These are phyloP conservation scores for Cicer pinnatifidum DNA, from an alignment of 306 rosid species.

Conservation along the genomic window DNA sequence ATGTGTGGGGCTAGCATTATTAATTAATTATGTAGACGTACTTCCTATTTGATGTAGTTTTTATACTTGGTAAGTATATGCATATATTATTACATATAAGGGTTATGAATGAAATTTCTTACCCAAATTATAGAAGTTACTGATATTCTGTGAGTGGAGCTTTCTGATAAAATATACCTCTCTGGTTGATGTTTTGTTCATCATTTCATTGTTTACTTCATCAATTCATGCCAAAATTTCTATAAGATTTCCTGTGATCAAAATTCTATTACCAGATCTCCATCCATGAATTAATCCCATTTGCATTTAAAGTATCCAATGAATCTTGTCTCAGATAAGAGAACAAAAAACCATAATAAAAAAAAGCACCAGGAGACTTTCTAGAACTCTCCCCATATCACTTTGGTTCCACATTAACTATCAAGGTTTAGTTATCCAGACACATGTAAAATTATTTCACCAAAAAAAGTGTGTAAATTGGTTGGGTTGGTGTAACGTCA, in stretches of 20 bases:
- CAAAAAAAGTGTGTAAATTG: constrained; percentile 5
- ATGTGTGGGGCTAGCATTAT: not conserved
- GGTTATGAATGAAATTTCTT: not conserved
- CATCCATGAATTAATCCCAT: not conserved
- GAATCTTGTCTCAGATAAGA: not conserved
- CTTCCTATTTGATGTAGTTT: not conserved
- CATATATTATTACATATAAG: not conserved
- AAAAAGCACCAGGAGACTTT: not conserved
- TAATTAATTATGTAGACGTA: constrained; percentile 1
- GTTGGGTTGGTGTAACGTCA: not conserved
- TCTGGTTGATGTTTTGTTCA: not conserved
- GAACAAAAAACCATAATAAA: not conserved
- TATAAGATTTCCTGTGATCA: constrained; percentile 6
- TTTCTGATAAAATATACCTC: not conserved
- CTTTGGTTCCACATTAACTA: not conserved
- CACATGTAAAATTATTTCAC: not conserved
- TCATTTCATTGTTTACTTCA: not conserved
- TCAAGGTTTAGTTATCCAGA: constrained; percentile 2
- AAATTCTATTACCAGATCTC: constrained; percentile 1
- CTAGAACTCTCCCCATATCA: not conserved
- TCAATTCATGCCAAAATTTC: not conserved
- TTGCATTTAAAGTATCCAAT: not conserved
- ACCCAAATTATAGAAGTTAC: not conserved
- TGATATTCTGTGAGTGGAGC: not conserved
- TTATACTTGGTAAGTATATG: not conserved